phyloP scores from a whole-genome alignment of 148 eudicot genomes.

The Simmondsia chinensis region DNA sequence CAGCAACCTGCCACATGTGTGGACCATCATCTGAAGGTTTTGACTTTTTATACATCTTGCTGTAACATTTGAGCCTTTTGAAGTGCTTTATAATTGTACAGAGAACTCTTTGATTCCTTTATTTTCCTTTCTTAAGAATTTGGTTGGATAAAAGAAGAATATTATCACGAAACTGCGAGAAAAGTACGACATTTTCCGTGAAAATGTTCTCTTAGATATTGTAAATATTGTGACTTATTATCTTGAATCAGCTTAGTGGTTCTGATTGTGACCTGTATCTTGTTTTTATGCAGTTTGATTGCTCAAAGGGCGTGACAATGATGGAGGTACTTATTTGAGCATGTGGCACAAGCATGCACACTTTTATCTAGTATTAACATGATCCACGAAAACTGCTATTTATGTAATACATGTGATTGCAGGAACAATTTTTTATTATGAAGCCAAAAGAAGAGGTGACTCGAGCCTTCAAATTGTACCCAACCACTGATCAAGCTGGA shows the following conservation, averaged over 20 bases:
- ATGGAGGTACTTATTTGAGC: conserved; percentile 59
- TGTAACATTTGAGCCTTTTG: too few species aligned
- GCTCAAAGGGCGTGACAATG: conserved; percentile 72
- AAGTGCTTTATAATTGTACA: too few species aligned
- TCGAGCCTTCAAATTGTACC: conserved; percentile 67
- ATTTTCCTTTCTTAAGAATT: neutral
- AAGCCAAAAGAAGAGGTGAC: conserved; percentile 57
- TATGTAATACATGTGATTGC: conserved; percentile 10
- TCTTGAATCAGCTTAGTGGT: neutral
- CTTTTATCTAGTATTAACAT: too few species aligned
- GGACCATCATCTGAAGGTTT: too few species aligned
- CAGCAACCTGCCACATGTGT: too few species aligned
- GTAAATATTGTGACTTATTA: neutral
- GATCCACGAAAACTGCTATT: neutral
- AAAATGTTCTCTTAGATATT: neutral
- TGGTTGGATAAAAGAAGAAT: too few species aligned
- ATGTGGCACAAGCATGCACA: too few species aligned
- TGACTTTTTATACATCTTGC: too few species aligned
- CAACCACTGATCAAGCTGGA: conserved; percentile 75
- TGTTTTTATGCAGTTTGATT: conserved; percentile 66
- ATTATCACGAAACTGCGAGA: too few species aligned
- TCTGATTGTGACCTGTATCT: conserved; percentile 1
- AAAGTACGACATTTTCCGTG: too few species aligned
- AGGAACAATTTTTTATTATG: conserved; percentile 95
- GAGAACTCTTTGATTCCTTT: neutral